Evolutionary conservation across 163 green algal species (phyloP), one percentile per base, ranked within the genome.

Genomic region (Prototheca cutis): DNA sequence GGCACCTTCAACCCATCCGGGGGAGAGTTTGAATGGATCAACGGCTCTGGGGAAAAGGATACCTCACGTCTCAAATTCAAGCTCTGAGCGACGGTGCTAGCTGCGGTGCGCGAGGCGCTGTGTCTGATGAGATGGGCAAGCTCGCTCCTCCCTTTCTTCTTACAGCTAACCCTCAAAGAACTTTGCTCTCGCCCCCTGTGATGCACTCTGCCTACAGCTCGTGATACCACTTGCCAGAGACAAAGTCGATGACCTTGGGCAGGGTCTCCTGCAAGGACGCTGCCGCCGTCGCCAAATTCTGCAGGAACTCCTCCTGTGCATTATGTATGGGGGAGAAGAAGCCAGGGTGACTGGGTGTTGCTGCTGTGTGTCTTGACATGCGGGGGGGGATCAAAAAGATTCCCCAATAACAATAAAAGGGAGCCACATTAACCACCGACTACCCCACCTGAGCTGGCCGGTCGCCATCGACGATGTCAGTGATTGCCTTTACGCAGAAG

Each of bases 401-500:
- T n/a, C n/a, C n/a, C n/a, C n/a, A n/a, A n/a, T n/a, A n/a, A n/a
- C n/a, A n/a, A n/a, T n/a, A n/a, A n/a, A n/a, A n/a, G n/a, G n/a
- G n/a, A n/a, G n/a, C n/a, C n/a, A n/a, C 52, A 45, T 55, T 32
- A 6, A 8, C 23, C 32, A 8, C 48, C 25, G 21, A 27, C 23
- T 7, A 24, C 21, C 52, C 6, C 53, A 61, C 82, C 48, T 72
- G 45, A 0, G 88, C 84, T 4, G 87, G 65, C 18, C 78, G 66
- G 48, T 87, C 86, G 1, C 90, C 92, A 61, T 99, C 93, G 40
- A 98, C 92, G 67, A 98, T 96, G 78, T 99, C 93, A 0, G 93
- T 98, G 17, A 99, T 74, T 21, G 78, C 62, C 77, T 99, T 99
- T 47, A 98, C 61, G 57, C 77, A 85, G 34, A 98, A 74, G 23